These are phyloP conservation scores for Dendrobium nobile DNA, from an alignment of 106 monocot genomes.

Conservation along the genomic window DNA sequence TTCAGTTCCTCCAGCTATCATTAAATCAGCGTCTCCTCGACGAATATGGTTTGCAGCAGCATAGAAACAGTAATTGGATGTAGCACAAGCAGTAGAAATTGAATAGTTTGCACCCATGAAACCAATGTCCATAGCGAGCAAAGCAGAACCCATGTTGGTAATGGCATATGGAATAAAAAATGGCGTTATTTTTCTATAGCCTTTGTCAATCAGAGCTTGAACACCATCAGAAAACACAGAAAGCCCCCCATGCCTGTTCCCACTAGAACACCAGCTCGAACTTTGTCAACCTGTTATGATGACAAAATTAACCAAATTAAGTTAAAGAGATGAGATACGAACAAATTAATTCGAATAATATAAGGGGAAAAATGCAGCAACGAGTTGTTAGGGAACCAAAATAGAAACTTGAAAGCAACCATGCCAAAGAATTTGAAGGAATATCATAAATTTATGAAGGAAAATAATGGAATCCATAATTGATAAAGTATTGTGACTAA, in stretches of 20 bases:
- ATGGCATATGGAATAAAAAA: slow-evolving; percentile 94
- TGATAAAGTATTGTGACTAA: neutral
- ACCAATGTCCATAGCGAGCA: slow-evolving; percentile 96
- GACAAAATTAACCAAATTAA: neutral
- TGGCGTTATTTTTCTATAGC: slow-evolving; percentile 90
- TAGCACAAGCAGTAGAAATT: slow-evolving; percentile 98
- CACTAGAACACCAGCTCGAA: slow-evolving; percentile 83
- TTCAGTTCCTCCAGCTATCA: slow-evolving; percentile 98
- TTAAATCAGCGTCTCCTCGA: slow-evolving; percentile 88
- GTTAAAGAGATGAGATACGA: neutral
- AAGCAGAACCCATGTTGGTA: slow-evolving; percentile 97
- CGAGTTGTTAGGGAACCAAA: neutral
- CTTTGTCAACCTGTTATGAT: slow-evolving; percentile 73
- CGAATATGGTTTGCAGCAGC: slow-evolving; percentile 97
- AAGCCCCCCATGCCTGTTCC: slow-evolving; percentile 96
- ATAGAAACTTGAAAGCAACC: neutral
- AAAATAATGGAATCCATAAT: neutral
- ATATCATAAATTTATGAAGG: neutral
- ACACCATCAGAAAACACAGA: slow-evolving; percentile 90
- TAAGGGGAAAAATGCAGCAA: neutral
- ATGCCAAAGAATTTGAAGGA: neutral
- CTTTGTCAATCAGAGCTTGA: slow-evolving; percentile 88
- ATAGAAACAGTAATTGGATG: slow-evolving; percentile 96
- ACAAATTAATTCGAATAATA: neutral
- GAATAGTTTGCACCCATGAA: slow-evolving; percentile 99